Evolutionary conservation across 768 basidiomycete genomes (phyloP).

Genomic region (Kwoniella dendrophila): DNA sequence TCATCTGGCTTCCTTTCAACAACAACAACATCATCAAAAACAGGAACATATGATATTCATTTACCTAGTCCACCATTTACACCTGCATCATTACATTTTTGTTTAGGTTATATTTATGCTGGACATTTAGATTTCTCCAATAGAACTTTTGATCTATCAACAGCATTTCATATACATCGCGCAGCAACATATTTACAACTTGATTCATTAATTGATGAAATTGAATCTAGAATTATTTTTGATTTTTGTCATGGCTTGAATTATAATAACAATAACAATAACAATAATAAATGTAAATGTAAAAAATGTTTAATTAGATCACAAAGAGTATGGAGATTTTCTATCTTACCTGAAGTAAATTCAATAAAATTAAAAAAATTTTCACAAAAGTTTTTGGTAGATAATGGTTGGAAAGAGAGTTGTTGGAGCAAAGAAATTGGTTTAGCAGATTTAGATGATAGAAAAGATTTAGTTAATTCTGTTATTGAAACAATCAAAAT

Average conservation of each 20-base stretch:
- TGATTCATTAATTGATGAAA: constrained; percentile 71
- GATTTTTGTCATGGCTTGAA: constrained; percentile 91
- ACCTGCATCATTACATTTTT: constrained; percentile 89
- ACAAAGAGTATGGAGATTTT: constrained; percentile 81
- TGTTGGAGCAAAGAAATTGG: constrained; percentile 87
- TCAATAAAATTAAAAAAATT: constrained; percentile 70
- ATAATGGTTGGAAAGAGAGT: constrained; percentile 81
- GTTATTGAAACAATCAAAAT: constrained; percentile 71
- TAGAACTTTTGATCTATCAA: constrained; percentile 86
- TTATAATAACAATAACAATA: too few species aligned
- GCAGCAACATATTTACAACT: constrained; percentile 79
- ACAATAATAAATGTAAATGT: constrained; percentile 80
- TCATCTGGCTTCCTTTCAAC: constrained; percentile 60
- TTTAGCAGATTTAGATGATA: constrained; percentile 65
- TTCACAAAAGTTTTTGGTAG: constrained; percentile 74
- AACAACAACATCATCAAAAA: constrained; percentile 11
- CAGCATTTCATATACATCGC: constrained; percentile 84
- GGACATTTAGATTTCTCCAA: constrained; percentile 93
- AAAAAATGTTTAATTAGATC: constrained; percentile 77
- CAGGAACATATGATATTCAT: constrained; percentile 57
- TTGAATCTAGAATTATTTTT: constrained; percentile 77
- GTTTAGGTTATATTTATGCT: constrained; percentile 90
- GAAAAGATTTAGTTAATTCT: constrained; percentile 72
- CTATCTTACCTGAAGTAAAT: constrained; percentile 72
- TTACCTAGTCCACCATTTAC: constrained; percentile 93